Percentiles rank a stretch among this genome's conserved stretches.
Evolutionary conservation across 768 basidiomycete species (phyloP).

Genomic region (Boletus subparvulus): DNA sequence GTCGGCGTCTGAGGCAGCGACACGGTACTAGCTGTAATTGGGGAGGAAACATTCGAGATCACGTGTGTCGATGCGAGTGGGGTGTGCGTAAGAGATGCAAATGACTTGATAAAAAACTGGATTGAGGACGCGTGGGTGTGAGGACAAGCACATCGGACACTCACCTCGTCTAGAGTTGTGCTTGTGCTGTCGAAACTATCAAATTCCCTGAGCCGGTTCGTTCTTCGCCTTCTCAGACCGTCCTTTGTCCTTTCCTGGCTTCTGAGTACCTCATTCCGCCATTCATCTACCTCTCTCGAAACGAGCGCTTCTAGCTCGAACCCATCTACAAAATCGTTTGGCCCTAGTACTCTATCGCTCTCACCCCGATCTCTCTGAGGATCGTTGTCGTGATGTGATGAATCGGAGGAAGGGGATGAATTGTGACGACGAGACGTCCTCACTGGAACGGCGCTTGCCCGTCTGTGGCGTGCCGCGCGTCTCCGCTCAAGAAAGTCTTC

Average conservation of each 20-base stretch:
- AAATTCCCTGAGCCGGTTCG: not conserved
- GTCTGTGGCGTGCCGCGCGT: slow-evolving; percentile 27
- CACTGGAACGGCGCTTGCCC: slow-evolving; percentile 26
- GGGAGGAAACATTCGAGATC: slow-evolving; percentile 40
- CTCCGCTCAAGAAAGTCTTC: slow-evolving; percentile 34
- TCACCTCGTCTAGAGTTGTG: slow-evolving; percentile 51
- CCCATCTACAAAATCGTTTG: slow-evolving; percentile 19
- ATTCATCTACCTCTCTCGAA: slow-evolving; percentile 50
- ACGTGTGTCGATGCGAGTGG: slow-evolving; percentile 51
- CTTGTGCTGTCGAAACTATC: slow-evolving; percentile 22
- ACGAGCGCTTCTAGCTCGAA: slow-evolving; percentile 56
- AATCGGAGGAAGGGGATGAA: slow-evolving; percentile 8
- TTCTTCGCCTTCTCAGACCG: slow-evolving; percentile 11
- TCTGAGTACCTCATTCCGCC: slow-evolving; percentile 46
- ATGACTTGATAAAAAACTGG: slow-evolving; percentile 36
- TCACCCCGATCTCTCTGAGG: not conserved
- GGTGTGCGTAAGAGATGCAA: slow-evolving; percentile 43
- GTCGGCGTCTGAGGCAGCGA: slow-evolving; percentile 18
- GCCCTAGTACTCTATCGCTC: slow-evolving; percentile 10
- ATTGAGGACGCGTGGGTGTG: not conserved
- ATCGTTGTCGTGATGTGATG: slow-evolving; percentile 9
- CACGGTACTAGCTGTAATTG: slow-evolving; percentile 12
- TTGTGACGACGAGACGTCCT: slow-evolving; percentile 17
- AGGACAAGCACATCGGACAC: not conserved
- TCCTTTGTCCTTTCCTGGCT: slow-evolving; percentile 18